Base-by-base conservation (phyloP, 495 filamentous ascomycete species). In the Achaetomiella virescens region DNA sequence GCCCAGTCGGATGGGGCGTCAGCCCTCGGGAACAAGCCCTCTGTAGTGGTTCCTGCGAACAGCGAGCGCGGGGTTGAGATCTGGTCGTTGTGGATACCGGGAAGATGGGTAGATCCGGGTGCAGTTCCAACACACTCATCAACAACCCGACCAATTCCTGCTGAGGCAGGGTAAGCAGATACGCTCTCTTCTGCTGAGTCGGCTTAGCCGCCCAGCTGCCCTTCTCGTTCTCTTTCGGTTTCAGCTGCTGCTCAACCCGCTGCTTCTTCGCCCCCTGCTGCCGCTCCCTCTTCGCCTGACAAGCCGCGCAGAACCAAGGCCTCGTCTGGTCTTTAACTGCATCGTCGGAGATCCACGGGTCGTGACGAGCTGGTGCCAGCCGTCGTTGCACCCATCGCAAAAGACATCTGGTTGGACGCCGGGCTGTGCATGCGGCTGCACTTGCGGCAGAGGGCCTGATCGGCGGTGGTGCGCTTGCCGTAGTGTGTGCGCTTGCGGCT, bases 361-460 rank as follows among this genome's bases (percentile, higher is more conserved):
- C 82, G 68, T 97, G 91, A 63, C 93, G 97, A 81, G 80, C 69
- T 96, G 91, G 68, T 98, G 93, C 82, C 91, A 98, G 15, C 86
- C 81, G 11, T 76, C 77, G 65, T 93, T 91, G 74, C 93, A 98
- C 12, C 83, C 85, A 69, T 96, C 91, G 72, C 93, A 98, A 67
- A 96, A 93, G 8, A 97, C 53, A 98, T 96, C 73, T 84, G 79
- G 69, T 98, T 98, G 55, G 67, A 82, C 17, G 76, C 66, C 0
- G 90, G 87, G 52, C 84, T 88, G 48, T 89, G 81, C 9, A 88
- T 84, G 38, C 93, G 78, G 46, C 85, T 80, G 71, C 93, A 98
- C 61, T 84, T 77, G 54, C 83, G 85, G 70, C 93, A 97, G 14
- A 86, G 56, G 21, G 75, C 71, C 60, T 80, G 68, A 66, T 79